Evolutionary conservation across 202 grass and related monocot species (phyloP).

Genomic region (Schoenoplectus triqueter): DNA sequence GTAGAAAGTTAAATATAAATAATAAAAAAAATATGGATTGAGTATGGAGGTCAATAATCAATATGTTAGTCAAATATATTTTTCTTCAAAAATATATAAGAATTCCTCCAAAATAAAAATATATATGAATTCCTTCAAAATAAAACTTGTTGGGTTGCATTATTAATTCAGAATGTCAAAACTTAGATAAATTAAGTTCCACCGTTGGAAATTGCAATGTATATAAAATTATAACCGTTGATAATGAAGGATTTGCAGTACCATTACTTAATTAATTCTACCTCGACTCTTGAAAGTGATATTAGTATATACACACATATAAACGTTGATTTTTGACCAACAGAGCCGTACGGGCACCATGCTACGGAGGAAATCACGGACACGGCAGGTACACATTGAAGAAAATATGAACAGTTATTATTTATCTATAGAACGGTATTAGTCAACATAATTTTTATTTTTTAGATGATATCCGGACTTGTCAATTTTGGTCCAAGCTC

Average conservation of each 20-base stretch:
- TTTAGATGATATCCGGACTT: neutral
- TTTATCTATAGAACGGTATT: neutral
- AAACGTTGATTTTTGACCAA: neutral
- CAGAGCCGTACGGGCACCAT: neutral
- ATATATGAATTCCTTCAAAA: neutral
- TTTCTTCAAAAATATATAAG: neutral
- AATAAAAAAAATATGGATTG: too few relatives aligned
- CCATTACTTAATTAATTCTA: neutral
- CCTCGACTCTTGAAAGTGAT: neutral
- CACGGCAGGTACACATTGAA: neutral
- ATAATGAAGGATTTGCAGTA: neutral
- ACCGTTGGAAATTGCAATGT: neutral
- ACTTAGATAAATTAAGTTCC: neutral
- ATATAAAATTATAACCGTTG: neutral
- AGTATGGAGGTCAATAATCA: too few relatives aligned
- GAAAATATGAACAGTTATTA: neutral
- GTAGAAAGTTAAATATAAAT: too few relatives aligned
- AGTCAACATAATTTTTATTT: neutral
- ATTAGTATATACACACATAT: neutral
- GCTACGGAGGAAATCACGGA: slow-evolving; percentile 20
- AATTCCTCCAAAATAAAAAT: neutral
- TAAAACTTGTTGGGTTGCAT: neutral
- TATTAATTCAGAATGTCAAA: neutral
- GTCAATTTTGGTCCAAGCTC: neutral
- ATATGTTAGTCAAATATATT: too few relatives aligned